A percentile compares a stretch with the other conserved stretches of the same genome.
phyloP scores from a whole-genome alignment of 2,329 filamentous ascomycete genomes.

The Botrytis medusae region DNA sequence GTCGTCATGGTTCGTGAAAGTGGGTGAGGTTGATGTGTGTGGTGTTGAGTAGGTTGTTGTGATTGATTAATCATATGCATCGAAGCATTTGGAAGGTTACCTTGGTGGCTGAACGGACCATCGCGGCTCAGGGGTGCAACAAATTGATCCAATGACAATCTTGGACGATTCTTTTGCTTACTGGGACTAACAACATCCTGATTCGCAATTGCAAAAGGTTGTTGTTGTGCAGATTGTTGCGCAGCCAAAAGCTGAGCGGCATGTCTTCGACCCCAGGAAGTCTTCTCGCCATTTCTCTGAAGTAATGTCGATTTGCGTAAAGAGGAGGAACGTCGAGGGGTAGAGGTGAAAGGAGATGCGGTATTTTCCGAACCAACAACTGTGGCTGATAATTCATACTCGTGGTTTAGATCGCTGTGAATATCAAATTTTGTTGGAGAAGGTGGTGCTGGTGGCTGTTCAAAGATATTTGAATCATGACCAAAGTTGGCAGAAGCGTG shows the following conservation, averaged over 20 bases:
- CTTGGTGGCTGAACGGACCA: constrained; percentile 60
- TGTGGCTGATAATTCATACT: constrained; percentile 54
- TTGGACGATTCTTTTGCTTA: constrained; percentile 61
- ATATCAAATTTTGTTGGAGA: constrained; percentile 50
- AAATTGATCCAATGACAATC: constrained; percentile 78
- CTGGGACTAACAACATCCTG: constrained; percentile 56
- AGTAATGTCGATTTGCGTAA: constrained; percentile 84
- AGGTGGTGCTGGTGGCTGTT: constrained; percentile 51
- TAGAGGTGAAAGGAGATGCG: constrained; percentile 45
- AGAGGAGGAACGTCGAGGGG: constrained; percentile 71
- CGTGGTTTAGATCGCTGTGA: constrained; percentile 50
- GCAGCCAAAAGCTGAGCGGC: constrained; percentile 49
- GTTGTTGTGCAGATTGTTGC: constrained; percentile 37
- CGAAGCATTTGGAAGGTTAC: constrained; percentile 53
- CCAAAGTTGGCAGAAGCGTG: constrained; percentile 69
- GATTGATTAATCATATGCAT: constrained; percentile 49
- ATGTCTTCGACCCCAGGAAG: constrained; percentile 60
- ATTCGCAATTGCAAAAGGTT: constrained; percentile 23
- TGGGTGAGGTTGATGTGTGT: constrained; percentile 66
- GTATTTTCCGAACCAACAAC: constrained; percentile 33
- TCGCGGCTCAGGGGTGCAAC: constrained; percentile 65
- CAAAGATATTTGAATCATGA: constrained; percentile 73
- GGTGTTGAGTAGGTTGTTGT: constrained; percentile 20
- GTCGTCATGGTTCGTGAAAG: constrained; percentile 84
- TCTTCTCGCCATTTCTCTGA: constrained; percentile 72